These are phyloP conservation scores for Oidiodendron maius DNA, from an alignment of 495 filamentous ascomycete species.

Conservation along the genomic window DNA sequence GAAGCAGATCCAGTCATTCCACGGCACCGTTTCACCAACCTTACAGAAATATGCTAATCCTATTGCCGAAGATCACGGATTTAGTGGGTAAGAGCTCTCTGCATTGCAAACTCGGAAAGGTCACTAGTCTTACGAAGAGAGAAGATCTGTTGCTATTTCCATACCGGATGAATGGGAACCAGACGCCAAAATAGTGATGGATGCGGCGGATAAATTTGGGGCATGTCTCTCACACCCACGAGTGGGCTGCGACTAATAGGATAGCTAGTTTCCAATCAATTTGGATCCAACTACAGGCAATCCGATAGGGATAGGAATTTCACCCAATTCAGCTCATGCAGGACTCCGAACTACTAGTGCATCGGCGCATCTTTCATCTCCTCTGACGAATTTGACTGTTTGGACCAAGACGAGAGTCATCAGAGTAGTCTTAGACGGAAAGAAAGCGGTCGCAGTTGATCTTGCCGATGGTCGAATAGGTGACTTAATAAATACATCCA, in stretches of 20 bases:
- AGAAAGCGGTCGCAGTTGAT: constrained; percentile 27
- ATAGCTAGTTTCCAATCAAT: constrained; percentile 27
- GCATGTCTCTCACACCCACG: constrained; percentile 36
- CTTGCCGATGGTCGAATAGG: not conserved
- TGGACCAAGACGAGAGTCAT: constrained; percentile 39
- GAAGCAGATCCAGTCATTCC: constrained; percentile 47
- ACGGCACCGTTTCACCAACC: constrained; percentile 30
- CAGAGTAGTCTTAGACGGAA: constrained; percentile 46
- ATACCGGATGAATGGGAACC: not conserved
- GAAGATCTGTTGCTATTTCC: not conserved
- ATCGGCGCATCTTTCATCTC: constrained; percentile 25
- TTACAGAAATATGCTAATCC: not conserved
- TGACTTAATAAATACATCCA: no score
- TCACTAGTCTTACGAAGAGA: no score
- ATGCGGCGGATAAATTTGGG: constrained; percentile 42
- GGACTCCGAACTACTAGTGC: constrained; percentile 44
- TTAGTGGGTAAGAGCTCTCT: not conserved
- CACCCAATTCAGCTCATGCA: constrained; percentile 49
- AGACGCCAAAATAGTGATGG: constrained; percentile 36
- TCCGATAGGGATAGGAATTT: constrained; percentile 48
- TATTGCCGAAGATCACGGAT: not conserved
- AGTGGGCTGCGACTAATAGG: no score
- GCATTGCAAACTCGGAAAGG: not conserved
- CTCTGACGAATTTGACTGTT: constrained; percentile 39
- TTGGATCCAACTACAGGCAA: constrained; percentile 50